phyloP scores from a whole-genome alignment of 208 protist genomes.

The Blechomonas ayalai region DNA sequence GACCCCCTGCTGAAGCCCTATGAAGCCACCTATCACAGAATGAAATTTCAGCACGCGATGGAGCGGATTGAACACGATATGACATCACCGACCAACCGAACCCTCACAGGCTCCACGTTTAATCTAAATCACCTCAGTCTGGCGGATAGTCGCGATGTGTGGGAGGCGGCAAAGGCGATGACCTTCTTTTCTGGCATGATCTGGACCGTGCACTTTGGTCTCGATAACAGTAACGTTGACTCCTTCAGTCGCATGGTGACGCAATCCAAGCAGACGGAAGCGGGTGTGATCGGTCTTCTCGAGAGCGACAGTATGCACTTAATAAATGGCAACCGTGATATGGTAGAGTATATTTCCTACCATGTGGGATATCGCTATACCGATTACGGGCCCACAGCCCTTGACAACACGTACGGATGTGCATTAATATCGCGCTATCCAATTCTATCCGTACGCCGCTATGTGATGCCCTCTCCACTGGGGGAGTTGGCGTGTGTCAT shows the following conservation, averaged over 20 bases:
- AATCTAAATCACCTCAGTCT: constrained; percentile 11
- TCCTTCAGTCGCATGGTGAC: constrained; percentile 45
- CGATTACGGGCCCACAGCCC: constrained; percentile 61
- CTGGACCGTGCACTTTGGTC: constrained; percentile 74
- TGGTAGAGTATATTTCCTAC: constrained; percentile 75
- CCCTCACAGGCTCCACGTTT: constrained; percentile 10
- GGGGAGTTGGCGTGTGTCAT: constrained; percentile 68
- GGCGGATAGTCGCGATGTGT: constrained; percentile 31
- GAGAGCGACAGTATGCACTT: constrained; percentile 76
- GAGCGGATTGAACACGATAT: constrained; percentile 33
- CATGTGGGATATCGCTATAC: constrained; percentile 66
- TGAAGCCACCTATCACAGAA: constrained; percentile 20
- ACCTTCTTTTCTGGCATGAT: constrained; percentile 73
- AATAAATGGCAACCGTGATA: constrained; percentile 60
- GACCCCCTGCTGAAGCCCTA: constrained; percentile 31
- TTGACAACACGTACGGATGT: constrained; percentile 83
- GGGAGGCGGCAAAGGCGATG: constrained; percentile 54
- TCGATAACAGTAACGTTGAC: constrained; percentile 77
- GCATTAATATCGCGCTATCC: constrained; percentile 72
- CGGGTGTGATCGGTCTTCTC: constrained; percentile 51
- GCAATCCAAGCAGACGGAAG: constrained; percentile 28
- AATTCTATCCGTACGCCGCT: constrained; percentile 46
- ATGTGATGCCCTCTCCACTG: constrained; percentile 64
- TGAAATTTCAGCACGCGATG: constrained; percentile 23
- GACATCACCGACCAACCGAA: constrained; percentile 5